A percentile compares a stretch with the other conserved stretches of the same genome.
Conservation (phyloP, 495 filamentous ascomycete species). For the Penicillium paradoxum region DNA sequence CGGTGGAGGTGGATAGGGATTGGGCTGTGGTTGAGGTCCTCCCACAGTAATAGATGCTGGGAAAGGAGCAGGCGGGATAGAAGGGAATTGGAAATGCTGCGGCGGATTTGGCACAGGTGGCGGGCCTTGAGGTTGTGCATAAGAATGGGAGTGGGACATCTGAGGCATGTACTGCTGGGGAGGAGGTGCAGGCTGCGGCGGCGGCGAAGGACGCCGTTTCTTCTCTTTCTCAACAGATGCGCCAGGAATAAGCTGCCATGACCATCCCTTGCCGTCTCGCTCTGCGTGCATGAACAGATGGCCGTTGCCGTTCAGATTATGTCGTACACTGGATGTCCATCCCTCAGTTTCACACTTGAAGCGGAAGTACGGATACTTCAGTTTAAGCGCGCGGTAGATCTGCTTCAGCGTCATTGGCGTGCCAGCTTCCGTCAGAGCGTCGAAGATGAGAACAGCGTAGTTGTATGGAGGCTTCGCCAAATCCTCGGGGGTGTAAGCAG, state of each 20-base stretch:
- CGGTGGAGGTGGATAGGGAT: conserved; percentile 18
- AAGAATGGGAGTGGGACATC: conserved; percentile 32
- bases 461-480: conserved; percentile 78
- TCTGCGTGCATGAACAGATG: conserved; percentile 81
- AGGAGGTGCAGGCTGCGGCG: conserved; percentile 41
- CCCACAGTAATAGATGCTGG: conserved; percentile 14
- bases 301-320: conserved; percentile 86
- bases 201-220: conserved; percentile 55
- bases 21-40: conserved; percentile 20
- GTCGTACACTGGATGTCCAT: conserved; percentile 96
- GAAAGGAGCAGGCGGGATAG: conserved; percentile 34
- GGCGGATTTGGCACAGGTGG: conserved; percentile 32
- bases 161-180: conserved; percentile 42
- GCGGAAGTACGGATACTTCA: conserved; percentile 86
- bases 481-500: conserved; percentile 77
- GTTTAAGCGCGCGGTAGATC: conserved; percentile 85
- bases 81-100: conserved; percentile 43
- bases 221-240: conserved; percentile 67
- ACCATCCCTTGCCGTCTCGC: conserved; percentile 64
- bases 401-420: conserved; percentile 79
- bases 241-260: conserved; percentile 60
- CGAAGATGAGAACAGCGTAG: conserved; percentile 87
- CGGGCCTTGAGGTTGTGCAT: conserved; percentile 28
- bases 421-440: conserved; percentile 70
- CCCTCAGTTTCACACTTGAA: conserved; percentile 75